phyloP scores from a whole-genome alignment of 2,329 filamentous ascomycete species.

The Alternaria infectoria region DNA sequence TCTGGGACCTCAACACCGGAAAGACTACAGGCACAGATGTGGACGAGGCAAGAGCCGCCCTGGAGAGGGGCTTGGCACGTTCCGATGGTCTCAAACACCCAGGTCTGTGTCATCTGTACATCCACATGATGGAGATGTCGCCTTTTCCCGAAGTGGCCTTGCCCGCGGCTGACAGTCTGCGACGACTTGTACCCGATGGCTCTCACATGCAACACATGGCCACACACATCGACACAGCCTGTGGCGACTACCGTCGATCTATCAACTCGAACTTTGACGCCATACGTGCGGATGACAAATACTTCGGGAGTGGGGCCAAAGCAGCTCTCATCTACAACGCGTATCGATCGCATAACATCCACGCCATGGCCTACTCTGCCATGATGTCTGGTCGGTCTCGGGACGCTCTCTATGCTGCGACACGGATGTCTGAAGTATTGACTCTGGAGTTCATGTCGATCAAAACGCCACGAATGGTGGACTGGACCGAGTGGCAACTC shows the following conservation, averaged over 20 bases:
- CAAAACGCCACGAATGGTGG: constrained; percentile 5
- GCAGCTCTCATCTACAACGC: constrained; percentile 2
- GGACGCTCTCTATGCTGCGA: constrained; percentile 1
- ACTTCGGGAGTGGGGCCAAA: background rate
- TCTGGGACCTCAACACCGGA: constrained; percentile 65
- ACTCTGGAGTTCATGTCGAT: constrained; percentile 4
- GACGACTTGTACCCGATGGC: constrained; percentile 7
- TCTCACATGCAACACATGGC: constrained; percentile 13
- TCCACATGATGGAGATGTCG: constrained; percentile 12
- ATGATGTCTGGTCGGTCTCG: constrained; percentile 4
- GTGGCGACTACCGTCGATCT: constrained; percentile 6
- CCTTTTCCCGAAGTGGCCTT: constrained; percentile 2
- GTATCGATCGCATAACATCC: constrained; percentile 9
- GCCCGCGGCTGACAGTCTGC: constrained; percentile 1
- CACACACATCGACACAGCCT: constrained; percentile 5
- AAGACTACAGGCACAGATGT: constrained; percentile 48
- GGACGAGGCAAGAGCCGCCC: background rate
- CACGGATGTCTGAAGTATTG: background rate
- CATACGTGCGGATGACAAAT: background rate
- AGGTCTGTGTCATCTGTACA: constrained; percentile 10
- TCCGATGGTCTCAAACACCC: background rate
- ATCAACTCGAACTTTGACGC: constrained; percentile 3
- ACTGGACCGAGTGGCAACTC: constrained; percentile 11
- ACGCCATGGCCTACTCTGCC: constrained; percentile 6
- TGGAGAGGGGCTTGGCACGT: background rate